Evolutionary conservation across 495 filamentous ascomycete species (phyloP).

Genomic region (Penicillium salamii): DNA sequence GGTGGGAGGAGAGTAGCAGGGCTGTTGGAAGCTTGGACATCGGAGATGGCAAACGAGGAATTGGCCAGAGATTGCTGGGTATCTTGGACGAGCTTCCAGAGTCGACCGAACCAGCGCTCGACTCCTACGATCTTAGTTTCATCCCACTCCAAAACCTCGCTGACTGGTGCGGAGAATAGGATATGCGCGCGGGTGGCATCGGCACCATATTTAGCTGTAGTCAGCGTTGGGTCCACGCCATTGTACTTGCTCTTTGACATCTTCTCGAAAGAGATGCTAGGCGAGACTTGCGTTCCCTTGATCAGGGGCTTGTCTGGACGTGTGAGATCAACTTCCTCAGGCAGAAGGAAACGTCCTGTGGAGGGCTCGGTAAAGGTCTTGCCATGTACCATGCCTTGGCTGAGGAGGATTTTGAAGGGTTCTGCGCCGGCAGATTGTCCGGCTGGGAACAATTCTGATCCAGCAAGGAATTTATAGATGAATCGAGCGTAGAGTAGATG

Average conservation of each 20-base stretch:
- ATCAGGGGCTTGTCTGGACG: conserved; percentile 57
- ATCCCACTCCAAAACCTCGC: conserved; percentile 84
- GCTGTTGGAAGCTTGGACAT: conserved; percentile 11
- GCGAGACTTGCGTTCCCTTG: conserved; percentile 51
- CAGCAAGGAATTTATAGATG: conserved; percentile 79
- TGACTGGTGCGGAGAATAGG: conserved; percentile 80
- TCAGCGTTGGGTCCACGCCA: conserved; percentile 75
- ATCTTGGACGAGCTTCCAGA: conserved; percentile 57
- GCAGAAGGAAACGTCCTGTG: conserved; percentile 74
- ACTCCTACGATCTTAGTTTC: conserved; percentile 78
- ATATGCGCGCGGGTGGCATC: conserved; percentile 85
- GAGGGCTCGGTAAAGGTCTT: conserved; percentile 74
- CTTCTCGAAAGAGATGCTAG: conserved; percentile 73
- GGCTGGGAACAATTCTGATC: conserved; percentile 53
- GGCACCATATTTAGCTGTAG: conserved; percentile 71
- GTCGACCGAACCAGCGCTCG: conserved; percentile 69
- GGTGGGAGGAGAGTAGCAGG: conserved; percentile 26
- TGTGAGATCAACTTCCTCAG: conserved; percentile 68
- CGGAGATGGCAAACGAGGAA: conserved; percentile 20
- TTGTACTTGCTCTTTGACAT: conserved; percentile 98
- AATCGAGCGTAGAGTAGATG: conserved; percentile 91
- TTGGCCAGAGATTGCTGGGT: conserved; percentile 22
- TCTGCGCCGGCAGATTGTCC: conserved; percentile 45
- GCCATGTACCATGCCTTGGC: conserved; percentile 91
- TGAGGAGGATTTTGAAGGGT: conserved; percentile 76